phyloP scores from a whole-genome alignment of 2,329 filamentous ascomycete genomes.

The Ophiostoma triangulosporum region DNA sequence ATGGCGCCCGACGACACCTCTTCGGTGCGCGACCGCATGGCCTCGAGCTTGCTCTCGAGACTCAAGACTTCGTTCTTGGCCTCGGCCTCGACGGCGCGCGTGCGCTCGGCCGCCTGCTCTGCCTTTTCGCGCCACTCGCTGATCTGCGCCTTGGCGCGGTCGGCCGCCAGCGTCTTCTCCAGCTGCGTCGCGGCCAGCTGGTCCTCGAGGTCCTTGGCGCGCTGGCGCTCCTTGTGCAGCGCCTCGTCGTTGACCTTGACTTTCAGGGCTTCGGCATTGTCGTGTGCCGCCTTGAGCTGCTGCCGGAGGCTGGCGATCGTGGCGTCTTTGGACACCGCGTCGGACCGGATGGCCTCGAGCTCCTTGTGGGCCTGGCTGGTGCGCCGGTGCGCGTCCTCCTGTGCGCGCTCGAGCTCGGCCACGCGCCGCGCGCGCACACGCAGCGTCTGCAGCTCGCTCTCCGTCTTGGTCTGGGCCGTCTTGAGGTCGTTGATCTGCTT shows the following conservation, averaged over 20 bases:
- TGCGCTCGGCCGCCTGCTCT: constrained; percentile 57
- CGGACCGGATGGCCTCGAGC: constrained; percentile 37
- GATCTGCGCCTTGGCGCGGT: constrained; percentile 53
- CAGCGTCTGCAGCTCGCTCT: constrained; percentile 33
- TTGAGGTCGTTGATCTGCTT: constrained; percentile 47
- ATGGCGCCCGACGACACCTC: constrained; percentile 73
- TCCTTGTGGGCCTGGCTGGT: constrained; percentile 45
- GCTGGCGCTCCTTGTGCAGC: constrained; percentile 48
- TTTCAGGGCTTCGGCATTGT: constrained; percentile 53
- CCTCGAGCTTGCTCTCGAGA: constrained; percentile 81
- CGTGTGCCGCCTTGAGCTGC: constrained; percentile 54
- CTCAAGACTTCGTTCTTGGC: constrained; percentile 63
- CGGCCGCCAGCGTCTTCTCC: constrained; percentile 62
- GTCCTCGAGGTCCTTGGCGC: constrained; percentile 39
- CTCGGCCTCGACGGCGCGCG: constrained; percentile 57
- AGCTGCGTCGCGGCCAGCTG: constrained; percentile 52
- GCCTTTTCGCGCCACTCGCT: constrained; percentile 60
- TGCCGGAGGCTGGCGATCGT: constrained; percentile 54
- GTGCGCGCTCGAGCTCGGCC: constrained; percentile 41
- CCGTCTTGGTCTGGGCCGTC: constrained; percentile 44
- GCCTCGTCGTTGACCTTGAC: constrained; percentile 53
- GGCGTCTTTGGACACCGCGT: constrained; percentile 48
- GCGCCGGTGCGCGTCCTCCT: constrained; percentile 39
- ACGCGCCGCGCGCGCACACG: constrained; percentile 35
- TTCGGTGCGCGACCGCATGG: constrained; percentile 71